phyloP scores from a whole-genome alignment of 371 early-diverging fungal species.

The Mortierella sp. region DNA sequence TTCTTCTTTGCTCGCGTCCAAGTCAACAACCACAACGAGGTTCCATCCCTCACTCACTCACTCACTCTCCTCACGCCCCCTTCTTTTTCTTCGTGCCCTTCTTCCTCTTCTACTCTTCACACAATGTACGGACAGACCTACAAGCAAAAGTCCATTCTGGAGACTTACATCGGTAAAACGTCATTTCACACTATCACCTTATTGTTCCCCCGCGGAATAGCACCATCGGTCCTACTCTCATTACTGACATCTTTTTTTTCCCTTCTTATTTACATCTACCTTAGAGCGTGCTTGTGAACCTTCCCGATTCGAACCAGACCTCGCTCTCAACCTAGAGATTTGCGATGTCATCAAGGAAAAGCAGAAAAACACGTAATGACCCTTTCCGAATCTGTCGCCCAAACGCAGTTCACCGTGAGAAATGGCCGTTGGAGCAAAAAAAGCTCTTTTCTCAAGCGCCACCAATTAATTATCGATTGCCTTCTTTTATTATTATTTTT shows the following conservation, averaged over 20 bases:
- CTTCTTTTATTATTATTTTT: no score
- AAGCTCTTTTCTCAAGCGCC: neutral
- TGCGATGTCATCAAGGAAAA: slow-evolving; percentile 94
- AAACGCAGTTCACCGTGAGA: neutral
- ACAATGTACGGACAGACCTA: slow-evolving; percentile 32
- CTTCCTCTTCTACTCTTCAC: neutral
- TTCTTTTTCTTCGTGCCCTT: neutral
- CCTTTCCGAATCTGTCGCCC: neutral
- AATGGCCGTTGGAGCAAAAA: neutral
- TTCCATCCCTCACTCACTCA: neutral
- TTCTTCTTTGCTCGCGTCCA: neutral
- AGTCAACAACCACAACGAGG: neutral
- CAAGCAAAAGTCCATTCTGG: slow-evolving; percentile 54
- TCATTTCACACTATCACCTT: neutral
- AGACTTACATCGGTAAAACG: slow-evolving; percentile 54
- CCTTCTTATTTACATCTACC: neutral
- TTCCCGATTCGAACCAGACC: slow-evolving; percentile 79
- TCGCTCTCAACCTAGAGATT: slow-evolving; percentile 92
- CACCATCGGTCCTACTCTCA: neutral
- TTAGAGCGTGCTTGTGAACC: slow-evolving; percentile 87
- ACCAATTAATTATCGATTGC: neutral
- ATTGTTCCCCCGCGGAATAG: neutral
- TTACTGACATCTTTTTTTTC: neutral
- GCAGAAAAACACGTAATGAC: slow-evolving; percentile 83
- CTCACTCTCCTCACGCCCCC: neutral